Base-by-base conservation (phyloP, 169 alveolate species). In the Plasmodium billcollinsi region DNA sequence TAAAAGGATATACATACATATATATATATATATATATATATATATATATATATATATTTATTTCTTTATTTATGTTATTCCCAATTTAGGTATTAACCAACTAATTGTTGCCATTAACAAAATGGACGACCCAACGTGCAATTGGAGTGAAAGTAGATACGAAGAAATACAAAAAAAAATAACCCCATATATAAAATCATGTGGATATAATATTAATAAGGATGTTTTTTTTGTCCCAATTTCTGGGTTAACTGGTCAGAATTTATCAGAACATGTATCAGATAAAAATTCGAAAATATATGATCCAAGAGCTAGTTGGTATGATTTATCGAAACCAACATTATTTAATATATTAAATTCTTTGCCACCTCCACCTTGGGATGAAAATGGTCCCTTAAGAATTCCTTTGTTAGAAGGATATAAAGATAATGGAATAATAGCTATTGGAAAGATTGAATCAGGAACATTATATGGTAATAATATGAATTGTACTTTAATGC, bases 91-190 rank as follows among this genome's bases (percentile, higher is more conserved):
- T 4, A 99, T 99, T 20, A 94, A 95, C 85, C 98, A 98, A 80
- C 95, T 99, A 52, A 97, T 99, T 4, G 99, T 99, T 39, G 98
- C 99, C 49, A 97, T 99, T 24, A 99, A 99, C 93, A 99, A 99
- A 92, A 99, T 99, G 99, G 99, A 99, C 94, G 99, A 98, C 58
- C 99, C 98, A 20, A 95, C 99, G 63, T 96, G 98, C 93, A 91
- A 97, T 89, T 96, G 99, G 99, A 95, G 97, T 93, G 98, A 98
- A 93, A 96, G 92, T 11, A 93, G 99, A 78, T 97, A 88, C 71
- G 95, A 93, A 24, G 94, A 93, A 43, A 96, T 98, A 15, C 96
- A 91, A 15, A 94, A 95, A 45, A 96, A 95, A 88, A 89, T 98
- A 8, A 93, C 94, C 0, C 98, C 99, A 1, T 98, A 96, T 94